phyloP scores from a whole-genome alignment of 202 grass and related monocot species.

The Setaria viridis region DNA sequence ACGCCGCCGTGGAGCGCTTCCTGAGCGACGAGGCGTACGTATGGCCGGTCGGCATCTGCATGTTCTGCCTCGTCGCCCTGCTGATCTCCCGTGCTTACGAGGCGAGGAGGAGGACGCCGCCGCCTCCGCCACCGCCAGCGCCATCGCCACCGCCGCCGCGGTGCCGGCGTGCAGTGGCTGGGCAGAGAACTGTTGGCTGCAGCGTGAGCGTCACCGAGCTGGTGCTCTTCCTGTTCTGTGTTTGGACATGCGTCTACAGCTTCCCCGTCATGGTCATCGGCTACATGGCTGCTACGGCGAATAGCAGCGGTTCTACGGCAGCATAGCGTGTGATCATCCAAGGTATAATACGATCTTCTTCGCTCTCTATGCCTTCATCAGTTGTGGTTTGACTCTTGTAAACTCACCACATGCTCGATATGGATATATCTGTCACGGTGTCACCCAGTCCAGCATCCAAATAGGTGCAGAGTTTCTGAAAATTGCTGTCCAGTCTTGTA shows the following conservation, averaged over 20 bases:
- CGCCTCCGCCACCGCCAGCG: background rate
- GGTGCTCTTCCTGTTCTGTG: background rate
- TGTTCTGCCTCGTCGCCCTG: background rate
- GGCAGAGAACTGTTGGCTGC: background rate
- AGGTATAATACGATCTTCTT: background rate
- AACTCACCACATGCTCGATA: background rate
- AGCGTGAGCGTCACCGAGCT: background rate
- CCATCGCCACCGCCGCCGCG: too few relatives aligned
- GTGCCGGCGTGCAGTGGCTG: background rate
- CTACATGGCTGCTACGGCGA: background rate
- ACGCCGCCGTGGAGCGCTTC: background rate
- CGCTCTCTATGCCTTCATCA: background rate
- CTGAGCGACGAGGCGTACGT: slow-evolving; percentile 4
- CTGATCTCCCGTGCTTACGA: background rate
- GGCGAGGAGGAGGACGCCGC: background rate
- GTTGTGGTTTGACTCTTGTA: background rate
- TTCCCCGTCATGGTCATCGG: background rate
- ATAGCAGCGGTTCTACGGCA: background rate
- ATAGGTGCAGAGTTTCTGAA: background rate
- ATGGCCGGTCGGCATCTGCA: background rate
- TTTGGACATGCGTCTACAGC: background rate
- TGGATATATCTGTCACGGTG: background rate
- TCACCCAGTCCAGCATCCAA: background rate
- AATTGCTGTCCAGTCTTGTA: background rate
- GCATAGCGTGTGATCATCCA: background rate